Conservation (phyloP, 2,329 filamentous ascomycete species). For the Aurifilum marmelostoma region DNA sequence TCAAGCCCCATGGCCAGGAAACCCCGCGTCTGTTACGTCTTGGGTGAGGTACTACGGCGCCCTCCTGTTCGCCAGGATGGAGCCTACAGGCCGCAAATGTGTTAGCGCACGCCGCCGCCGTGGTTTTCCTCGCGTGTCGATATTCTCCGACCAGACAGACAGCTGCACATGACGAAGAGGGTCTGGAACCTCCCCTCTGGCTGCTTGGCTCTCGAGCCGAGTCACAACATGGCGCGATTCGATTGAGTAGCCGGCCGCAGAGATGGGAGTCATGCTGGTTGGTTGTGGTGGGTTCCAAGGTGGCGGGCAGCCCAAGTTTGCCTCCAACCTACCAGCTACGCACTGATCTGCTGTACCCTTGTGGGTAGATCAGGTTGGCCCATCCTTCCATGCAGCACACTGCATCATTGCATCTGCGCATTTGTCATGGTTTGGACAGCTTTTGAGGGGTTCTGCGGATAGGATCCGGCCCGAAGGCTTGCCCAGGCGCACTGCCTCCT, state of each 20-base stretch:
- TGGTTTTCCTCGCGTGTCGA: neutral
- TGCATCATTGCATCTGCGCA: neutral
- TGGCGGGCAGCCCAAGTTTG: neutral
- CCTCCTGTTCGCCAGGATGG: neutral
- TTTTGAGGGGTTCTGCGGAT: neutral
- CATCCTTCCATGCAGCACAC: too few species aligned
- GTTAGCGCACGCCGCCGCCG: neutral
- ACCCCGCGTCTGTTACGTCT: too few species aligned
- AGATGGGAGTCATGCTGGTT: neutral
- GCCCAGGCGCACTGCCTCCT: neutral
- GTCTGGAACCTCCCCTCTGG: neutral
- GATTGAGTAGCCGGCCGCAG: neutral
- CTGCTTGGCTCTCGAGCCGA: neutral
- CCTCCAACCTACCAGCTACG: neutral
- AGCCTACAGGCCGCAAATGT: neutral
- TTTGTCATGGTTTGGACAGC: neutral
- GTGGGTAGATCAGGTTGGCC: too few species aligned
- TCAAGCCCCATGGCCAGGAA: too few species aligned
- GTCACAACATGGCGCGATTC: neutral
- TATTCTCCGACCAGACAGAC: neutral
- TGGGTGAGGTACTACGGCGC: too few species aligned
- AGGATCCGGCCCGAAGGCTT: neutral
- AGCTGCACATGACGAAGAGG: conserved; percentile 1
- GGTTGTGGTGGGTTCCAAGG: neutral
- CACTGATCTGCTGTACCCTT: neutral